A percentile compares a stretch with the other conserved stretches of the same genome.
phyloP scores from a whole-genome alignment of 495 filamentous ascomycete genomes.

The Aspergillus mulundensis region DNA sequence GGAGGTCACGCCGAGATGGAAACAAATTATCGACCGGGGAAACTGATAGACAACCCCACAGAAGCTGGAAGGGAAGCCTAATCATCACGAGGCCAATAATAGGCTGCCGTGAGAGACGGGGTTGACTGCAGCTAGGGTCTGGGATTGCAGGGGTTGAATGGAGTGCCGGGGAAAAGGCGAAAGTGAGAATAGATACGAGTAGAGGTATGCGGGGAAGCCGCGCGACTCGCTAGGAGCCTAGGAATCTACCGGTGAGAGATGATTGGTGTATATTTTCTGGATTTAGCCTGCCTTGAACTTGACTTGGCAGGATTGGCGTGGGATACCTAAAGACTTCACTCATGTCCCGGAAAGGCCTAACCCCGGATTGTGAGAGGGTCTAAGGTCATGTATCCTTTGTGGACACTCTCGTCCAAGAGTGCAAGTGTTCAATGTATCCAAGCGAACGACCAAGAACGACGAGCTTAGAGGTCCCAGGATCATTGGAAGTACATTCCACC shows the following conservation, averaged over 20 bases:
- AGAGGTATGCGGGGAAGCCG: constrained; percentile 9
- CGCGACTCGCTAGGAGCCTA: neutral
- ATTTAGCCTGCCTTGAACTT: constrained; percentile 7
- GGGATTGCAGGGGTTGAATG: neutral
- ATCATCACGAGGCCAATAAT: neutral
- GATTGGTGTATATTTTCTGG: constrained; percentile 13
- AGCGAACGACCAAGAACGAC: neutral
- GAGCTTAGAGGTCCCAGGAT: neutral
- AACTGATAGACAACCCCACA: neutral
- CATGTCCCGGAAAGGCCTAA: neutral
- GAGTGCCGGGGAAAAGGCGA: constrained; percentile 1
- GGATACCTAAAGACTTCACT: neutral
- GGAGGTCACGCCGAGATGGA: constrained; percentile 6
- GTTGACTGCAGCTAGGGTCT: neutral
- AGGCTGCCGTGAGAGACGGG: neutral
- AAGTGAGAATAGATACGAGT: neutral
- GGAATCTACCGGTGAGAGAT: neutral
- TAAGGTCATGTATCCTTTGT: neutral
- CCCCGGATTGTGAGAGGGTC: neutral
- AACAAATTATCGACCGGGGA: constrained; percentile 11
- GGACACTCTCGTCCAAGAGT: neutral
- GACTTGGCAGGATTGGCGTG: constrained; percentile 11
- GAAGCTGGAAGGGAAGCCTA: constrained; percentile 3
- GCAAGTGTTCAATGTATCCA: neutral
- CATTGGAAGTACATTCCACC: neutral